Conservation (phyloP, 1,139 yeast species). For the Pneumocystis sp. region DNA sequence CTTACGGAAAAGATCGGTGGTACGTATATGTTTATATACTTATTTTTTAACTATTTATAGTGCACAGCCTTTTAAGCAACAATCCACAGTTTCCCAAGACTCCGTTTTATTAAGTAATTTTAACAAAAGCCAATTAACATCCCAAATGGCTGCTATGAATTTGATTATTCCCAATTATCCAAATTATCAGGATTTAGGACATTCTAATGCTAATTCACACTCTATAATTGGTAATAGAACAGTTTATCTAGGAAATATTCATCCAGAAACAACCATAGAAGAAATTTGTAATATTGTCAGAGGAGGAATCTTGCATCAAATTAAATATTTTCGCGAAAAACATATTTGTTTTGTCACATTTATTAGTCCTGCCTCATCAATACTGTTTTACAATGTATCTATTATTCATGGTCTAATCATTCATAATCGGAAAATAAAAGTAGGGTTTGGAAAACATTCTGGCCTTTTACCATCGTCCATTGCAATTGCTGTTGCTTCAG, state of each 20-base stretch:
- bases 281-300: constrained; percentile 88
- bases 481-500: constrained; percentile 76
- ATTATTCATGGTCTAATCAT: constrained; percentile 68
- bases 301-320: constrained; percentile 68
- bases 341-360: constrained; percentile 88
- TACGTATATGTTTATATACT: not conserved
- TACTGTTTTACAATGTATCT: constrained; percentile 80
- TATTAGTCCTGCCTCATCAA: constrained; percentile 82
- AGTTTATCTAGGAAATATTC: constrained; percentile 75
- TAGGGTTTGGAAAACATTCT: constrained; percentile 95
- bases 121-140: not conserved
- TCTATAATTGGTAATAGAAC: constrained; percentile 81
- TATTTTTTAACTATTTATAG: not conserved
- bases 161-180: not conserved
- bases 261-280: constrained; percentile 71
- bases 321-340: constrained; percentile 51
- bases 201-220: not conserved
- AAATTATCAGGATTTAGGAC: not conserved
- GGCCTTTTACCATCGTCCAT: constrained; percentile 77
- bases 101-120: not conserved
- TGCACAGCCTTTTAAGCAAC: not conserved
- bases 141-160: not conserved
- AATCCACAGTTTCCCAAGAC: not conserved
- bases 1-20: constrained; percentile 81
- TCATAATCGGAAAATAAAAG: constrained; percentile 65